Base-by-base conservation (phyloP, 768 basidiomycete species). In the Pulveroboletus ravenelii region DNA sequence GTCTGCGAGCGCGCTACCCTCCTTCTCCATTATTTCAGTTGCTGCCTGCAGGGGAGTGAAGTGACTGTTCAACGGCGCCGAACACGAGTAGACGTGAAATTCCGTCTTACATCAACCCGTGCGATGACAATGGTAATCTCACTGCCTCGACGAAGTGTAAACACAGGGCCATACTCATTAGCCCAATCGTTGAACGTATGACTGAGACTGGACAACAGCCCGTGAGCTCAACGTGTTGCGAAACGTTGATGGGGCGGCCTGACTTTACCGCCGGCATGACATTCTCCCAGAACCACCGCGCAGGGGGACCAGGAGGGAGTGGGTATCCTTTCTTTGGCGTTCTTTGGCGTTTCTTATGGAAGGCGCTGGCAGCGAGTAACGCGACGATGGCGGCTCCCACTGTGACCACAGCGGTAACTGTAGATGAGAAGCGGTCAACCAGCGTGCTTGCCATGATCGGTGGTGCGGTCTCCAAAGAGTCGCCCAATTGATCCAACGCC, bases 11-110 rank as follows among this genome's bases (percentile, higher is more conserved):
- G 70, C 60, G 0, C 75, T 74, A 1, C 81, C 80, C 56, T 81
- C 79, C 42, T 78, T 77, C 62, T 83, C 82, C 79, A 83, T 77
- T 42, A 84, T 77, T 8, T 82, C 81, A 0, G 78, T 71, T 0
- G 80, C 79, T 10, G 78, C 80, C 62, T 81, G 44, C 2, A 44
- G 5, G 34, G 15, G 12, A 37, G 5, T 18, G 3, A 1, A 31
- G 2, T 14, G 15, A 35, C 15, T 23, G 23, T 10, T n/a, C n/a
- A n/a, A n/a, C 15, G 29, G 14, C 34, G n/a, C 34, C n/a, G 34
- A 35, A n/a, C n/a, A n/a, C n/a, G n/a, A n/a, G n/a, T n/a, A n/a
- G 13, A 51, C 10, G 10, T 3, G 10, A 35, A 18, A 37, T 25
- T 8, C 1, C 5, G 6, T 9, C 57, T 36, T 52, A 65, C 66